Base-by-base conservation (phyloP, 106 monocot species). In the Chionographis japonica region DNA sequence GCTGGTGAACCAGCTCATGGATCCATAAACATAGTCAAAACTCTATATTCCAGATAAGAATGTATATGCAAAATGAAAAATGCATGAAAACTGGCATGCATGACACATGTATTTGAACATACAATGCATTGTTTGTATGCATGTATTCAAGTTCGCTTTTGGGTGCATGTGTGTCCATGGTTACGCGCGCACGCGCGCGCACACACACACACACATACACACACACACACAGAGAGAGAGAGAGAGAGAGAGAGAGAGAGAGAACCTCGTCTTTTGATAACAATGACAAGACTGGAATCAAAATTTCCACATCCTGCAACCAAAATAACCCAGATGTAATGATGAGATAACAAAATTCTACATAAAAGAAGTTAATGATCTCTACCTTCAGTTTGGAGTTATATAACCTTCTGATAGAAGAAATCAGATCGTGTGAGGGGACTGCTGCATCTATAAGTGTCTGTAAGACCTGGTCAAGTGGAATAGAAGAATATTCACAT, bases 201-300 rank as follows among this genome's bases (percentile, higher is more conserved):
- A 46, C 46, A 46, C 46, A 46, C 46, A 46, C 46, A 46, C 46
- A 46, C 8, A 46, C 8, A 46, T 0, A 46, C 8, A 46, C 8
- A 46, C 8, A 46, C 8, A 46, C 5, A 35, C 8, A 35, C 35
- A 58, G 58, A 58, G 58, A 35, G 20, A 35, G 36, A 40, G 61
- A 61, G 61, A 40, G 61, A 20, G 49, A 70, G 59, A 37, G 43
- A 62, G 40, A 49, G 27, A 68, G 58, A 58, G 9, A 65, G 15
- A 20, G 40, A 72, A 97, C 95, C 92, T 92, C 95, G 62, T 97
- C 89, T 72, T 97, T 97, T 58, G 95, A 71, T 36, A 97, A 76
- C 56, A 72, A 89, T 61, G 92, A 36, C 46, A 97, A 69, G 59
- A 97, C 57, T 58, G 95, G 86, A 54, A 97, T 63, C 43, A 89